Evolutionary conservation across 495 filamentous ascomycete genomes (phyloP).

Genomic region (Aspergillus incahuasiensis): DNA sequence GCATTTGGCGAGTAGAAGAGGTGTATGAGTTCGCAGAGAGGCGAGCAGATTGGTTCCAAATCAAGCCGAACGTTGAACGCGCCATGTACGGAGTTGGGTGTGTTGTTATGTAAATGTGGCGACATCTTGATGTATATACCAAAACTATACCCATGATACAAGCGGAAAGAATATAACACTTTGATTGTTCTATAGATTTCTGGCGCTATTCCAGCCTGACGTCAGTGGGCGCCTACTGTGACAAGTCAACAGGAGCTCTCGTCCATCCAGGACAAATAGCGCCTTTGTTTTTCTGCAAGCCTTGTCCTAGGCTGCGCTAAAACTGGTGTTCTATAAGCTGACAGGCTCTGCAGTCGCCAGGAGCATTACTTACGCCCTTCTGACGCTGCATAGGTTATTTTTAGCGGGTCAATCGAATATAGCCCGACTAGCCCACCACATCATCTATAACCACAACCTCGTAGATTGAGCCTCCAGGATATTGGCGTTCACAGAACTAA

Average conservation of each 20-base stretch:
- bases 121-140: conserved; percentile 24
- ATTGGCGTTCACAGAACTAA: not conserved
- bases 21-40: conserved; percentile 96
- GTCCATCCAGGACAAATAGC: not conserved
- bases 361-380: not conserved
- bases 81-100: conserved; percentile 98
- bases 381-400: not conserved
- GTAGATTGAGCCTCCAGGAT: not conserved
- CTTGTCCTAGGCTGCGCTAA: not conserved
- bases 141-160: not conserved
- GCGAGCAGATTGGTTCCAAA: conserved; percentile 88
- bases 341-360: not conserved
- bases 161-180: conserved; percentile 11
- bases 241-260: conserved; percentile 17
- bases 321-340: not conserved
- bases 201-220: conserved; percentile 19
- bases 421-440: not conserved
- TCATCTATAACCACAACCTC: not conserved
- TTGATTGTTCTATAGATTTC: not conserved
- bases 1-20: conserved; percentile 91
- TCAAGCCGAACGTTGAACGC: conserved; percentile 83
- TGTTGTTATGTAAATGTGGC: conserved; percentile 62
- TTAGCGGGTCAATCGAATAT: not conserved
- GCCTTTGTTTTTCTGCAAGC: not conserved
- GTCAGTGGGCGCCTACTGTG: conserved; percentile 31